phyloP scores from a whole-genome alignment of 805 yeast species.

The Saturnispora quitensis region DNA sequence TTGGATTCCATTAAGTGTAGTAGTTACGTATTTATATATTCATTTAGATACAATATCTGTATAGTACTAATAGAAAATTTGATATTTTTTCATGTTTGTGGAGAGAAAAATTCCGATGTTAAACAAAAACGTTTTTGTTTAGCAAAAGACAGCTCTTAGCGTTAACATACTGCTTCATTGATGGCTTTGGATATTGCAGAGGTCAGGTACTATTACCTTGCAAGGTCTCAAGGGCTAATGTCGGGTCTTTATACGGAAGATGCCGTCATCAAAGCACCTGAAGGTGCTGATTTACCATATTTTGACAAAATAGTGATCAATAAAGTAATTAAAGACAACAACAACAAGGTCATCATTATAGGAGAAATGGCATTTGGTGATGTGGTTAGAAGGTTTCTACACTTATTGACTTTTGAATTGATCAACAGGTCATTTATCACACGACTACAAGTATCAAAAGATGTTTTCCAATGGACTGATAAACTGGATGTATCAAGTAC shows the following conservation, averaged over 20 bases:
- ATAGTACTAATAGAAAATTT: not conserved
- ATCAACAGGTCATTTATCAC: not conserved
- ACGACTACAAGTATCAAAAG: not conserved
- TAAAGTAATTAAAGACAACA: not conserved
- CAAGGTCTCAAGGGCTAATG: not conserved
- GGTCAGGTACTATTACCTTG: not conserved
- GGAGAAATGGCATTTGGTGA: not conserved
- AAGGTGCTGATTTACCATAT: not conserved
- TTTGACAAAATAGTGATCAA: not conserved
- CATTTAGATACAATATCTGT: not conserved
- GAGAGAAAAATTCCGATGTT: not conserved
- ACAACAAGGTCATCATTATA: not conserved
- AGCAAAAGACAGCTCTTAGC: not conserved
- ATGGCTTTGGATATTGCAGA: constrained; percentile 2
- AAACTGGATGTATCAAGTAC: not conserved
- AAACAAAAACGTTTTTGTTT: not conserved
- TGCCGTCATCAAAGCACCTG: not conserved
- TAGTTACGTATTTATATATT: not conserved
- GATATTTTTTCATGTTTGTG: not conserved
- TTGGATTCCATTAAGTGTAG: not conserved
- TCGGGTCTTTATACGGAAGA: not conserved
- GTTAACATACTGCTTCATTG: not conserved
- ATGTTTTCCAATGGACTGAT: not conserved
- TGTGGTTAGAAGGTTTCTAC: not conserved
- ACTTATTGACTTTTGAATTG: not conserved